Base-by-base conservation (phyloP, 352 stramenopile genomes). In the Phytophthora litchii region DNA sequence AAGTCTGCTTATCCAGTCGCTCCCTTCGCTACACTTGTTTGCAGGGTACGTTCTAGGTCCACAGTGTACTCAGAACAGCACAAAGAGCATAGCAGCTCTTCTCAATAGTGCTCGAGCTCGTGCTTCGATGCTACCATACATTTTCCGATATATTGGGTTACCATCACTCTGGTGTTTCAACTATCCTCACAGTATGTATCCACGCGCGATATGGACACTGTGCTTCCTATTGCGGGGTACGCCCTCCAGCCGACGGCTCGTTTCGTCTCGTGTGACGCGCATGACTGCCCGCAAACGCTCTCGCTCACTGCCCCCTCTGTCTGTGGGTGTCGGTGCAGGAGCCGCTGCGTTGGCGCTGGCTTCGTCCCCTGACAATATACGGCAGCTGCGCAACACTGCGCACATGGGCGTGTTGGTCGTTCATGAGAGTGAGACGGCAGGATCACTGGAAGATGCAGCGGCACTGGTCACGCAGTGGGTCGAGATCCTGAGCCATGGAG, bases 361-460 rank as follows among this genome's bases (percentile, higher is more conserved):
- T 29, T 45, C 41, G 23, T 48, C 41, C 36, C 19, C 56, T 21
- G 38, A 67, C 17, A 35, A 17, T 44, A n/a, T 13, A 46, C 31
- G 35, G 2, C 45, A 46, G 42, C 9, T 83, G 16, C 73, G 65
- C 16, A 56, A 63, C 23, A 69, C 55, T 13, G 58, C 60, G 34
- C 60, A 71, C 25, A 64, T 80, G 14, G 60, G 76, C 27, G 31
- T 57, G 3, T 29, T 75, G 29, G 60, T 78, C 29, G 16, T 64
- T 11, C 40, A 60, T 21, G 56, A 77, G 17, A 68, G 50, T n/a
- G 53, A 69, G 13, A 20, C 59, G 5, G n/a, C 27, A 12, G 10
- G 8, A 49, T 62, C 56, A 41, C 12, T 68, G 12, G 42, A 51
- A 19, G 46, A 60, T 7, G 44, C 21, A 42, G 32, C 23, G 19